Base-by-base conservation (phyloP, 1,284 basidiomycete species). In the Naganishia cerealis region DNA sequence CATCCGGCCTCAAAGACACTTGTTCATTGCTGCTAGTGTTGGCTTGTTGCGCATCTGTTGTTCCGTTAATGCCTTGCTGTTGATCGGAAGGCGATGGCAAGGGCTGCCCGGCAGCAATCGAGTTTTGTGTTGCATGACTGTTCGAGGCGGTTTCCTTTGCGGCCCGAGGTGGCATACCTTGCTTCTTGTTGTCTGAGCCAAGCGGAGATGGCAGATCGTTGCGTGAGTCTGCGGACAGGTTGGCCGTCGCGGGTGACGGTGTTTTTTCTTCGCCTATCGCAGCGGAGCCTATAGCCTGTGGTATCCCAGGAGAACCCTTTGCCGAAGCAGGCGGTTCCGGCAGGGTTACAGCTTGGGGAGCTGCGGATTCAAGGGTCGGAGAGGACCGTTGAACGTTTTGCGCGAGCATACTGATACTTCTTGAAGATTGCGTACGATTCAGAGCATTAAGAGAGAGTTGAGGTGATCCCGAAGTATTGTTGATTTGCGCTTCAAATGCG, bases 401-500 rank as follows among this genome's bases (percentile, higher is more conserved):
- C 16, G 46, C 24, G 5, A 66, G 53, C 21, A 21, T 66, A 15
- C 33, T 15, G 12, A 42, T 36, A 42, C 63, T 66, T 48, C 36
- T 66, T 6, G 54, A 56, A n/a, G 54, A 57, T 1, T 66, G 63
- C 0, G 63, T 46, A 10, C 55, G 63, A 26, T 62, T 50, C 16
- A 59, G 66, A 21, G 59, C n/a, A 40, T 59, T 9, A 6, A 55
- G 36, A 16, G 57, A 59, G 13, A 55, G 29, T 39, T 55, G 58
- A 48, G 53, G 26, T 9, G 59, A 40, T 1, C 42, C 50, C 18
- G 54, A 55, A 7, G 59, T 42, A 16, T 39, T 57, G 40, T 56
- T 57, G n/a, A 57, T 56, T 15, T 53, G 33, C 9, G 58, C 59
- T 50, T 63, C 61, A 16, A 63, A 63, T 18, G 61, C 61, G 10